Conservation (phyloP, 2,329 filamentous ascomycete genomes). For the Cladosporium cucumerinum region DNA sequence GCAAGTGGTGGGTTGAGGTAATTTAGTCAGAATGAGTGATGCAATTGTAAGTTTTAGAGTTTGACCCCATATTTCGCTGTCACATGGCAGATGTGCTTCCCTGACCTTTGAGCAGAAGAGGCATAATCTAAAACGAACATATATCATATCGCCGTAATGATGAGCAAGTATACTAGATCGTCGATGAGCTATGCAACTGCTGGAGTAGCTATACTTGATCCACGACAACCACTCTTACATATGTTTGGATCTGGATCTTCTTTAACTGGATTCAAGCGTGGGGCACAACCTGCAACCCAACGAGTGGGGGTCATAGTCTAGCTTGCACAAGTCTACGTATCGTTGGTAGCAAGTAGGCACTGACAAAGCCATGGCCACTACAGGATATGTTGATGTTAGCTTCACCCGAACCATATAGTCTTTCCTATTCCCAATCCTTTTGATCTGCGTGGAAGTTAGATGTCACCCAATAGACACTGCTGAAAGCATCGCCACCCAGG, state of each 20-base stretch:
- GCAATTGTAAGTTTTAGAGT: constrained; percentile 4
- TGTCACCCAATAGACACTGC: not conserved
- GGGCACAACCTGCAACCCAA: not conserved
- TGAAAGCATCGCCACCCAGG: not conserved
- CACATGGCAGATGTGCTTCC: not conserved
- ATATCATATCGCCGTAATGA: not conserved
- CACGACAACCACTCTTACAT: not conserved
- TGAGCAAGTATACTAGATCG: not conserved
- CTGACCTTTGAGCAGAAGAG: not conserved
- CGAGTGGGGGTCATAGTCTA: not conserved
- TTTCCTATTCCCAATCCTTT: not conserved
- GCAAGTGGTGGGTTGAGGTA: not conserved
- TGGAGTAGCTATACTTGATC: not conserved
- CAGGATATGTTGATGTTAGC: not conserved
- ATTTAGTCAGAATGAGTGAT: constrained; percentile 12
- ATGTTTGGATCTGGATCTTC: not conserved
- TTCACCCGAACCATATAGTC: not conserved
- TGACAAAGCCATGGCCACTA: not conserved
- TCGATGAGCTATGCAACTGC: not conserved
- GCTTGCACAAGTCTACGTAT: not conserved
- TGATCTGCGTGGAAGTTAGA: not conserved
- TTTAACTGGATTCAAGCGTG: not conserved
- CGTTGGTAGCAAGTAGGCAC: not conserved
- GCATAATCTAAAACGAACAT: not conserved
- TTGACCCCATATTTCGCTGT: not conserved